Evolutionary conservation across 495 filamentous ascomycete species (phyloP).

Genomic region (Neurospora sp.): DNA sequence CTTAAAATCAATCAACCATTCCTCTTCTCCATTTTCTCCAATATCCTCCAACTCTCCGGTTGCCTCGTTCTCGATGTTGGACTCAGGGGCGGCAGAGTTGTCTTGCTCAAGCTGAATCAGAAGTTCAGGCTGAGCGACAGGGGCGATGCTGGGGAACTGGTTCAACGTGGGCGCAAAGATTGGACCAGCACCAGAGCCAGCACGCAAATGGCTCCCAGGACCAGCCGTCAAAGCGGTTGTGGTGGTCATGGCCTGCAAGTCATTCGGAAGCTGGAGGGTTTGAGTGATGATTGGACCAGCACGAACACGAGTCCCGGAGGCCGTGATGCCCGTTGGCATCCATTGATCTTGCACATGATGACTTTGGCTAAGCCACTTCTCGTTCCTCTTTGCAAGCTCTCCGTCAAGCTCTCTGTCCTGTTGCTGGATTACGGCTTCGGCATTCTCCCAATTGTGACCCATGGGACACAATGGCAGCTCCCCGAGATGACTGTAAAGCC

Average conservation of each 20-base stretch:
- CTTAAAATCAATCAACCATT: constrained; percentile 11
- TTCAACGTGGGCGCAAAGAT: not conserved
- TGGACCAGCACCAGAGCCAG: not conserved
- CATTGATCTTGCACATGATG: not conserved
- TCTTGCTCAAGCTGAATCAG: not conserved
- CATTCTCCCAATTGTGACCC: not conserved
- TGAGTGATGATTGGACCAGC: not conserved
- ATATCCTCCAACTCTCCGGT: not conserved
- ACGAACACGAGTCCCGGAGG: not conserved
- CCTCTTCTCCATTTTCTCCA: constrained; percentile 2
- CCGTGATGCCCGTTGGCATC: not conserved
- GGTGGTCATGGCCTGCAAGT: not conserved
- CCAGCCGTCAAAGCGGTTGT: not conserved
- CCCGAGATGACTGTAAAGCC: not conserved
- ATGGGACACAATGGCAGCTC: not conserved
- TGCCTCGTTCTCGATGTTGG: not conserved
- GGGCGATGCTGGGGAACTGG: not conserved
- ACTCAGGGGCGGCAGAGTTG: not conserved
- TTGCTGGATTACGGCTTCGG: not conserved
- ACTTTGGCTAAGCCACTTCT: not conserved
- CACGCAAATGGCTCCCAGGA: not conserved
- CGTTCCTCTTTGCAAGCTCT: not conserved
- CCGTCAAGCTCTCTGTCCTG: not conserved
- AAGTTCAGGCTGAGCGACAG: not conserved
- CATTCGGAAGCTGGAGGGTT: not conserved